A percentile compares a stretch with the other conserved stretches of the same genome.
Conservation (phyloP, 306 rosid species). For the Comarum palustre region DNA sequence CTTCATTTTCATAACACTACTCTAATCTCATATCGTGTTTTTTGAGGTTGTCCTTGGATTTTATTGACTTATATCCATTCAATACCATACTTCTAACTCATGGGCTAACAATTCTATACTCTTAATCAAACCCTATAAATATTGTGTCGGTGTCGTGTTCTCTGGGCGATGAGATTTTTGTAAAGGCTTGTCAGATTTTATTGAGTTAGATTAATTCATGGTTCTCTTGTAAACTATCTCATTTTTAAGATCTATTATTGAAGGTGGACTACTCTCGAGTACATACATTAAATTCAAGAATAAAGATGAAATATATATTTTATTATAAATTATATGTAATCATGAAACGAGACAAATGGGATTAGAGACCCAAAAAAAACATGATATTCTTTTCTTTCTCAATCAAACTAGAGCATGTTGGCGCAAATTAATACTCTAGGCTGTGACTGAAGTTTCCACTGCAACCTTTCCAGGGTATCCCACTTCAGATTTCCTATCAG, state of each 20-base stretch:
- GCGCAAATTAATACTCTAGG: conserved; percentile 33
- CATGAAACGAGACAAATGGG: conserved; percentile 6
- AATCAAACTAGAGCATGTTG: background rate
- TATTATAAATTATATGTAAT: conserved; percentile 2
- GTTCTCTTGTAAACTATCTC: background rate
- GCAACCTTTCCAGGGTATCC: conserved; percentile 60
- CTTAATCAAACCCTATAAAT: background rate
- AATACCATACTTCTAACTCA: background rate
- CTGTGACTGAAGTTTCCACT: conserved; percentile 86
- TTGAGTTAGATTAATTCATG: background rate
- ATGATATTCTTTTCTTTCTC: background rate
- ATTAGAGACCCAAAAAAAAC: background rate
- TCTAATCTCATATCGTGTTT: background rate
- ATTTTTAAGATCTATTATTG: background rate
- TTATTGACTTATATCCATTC: too few relatives aligned
- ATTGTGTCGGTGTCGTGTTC: background rate
- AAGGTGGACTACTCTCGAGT: background rate
- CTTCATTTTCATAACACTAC: background rate
- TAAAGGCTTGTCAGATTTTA: background rate
- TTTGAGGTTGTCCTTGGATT: too few relatives aligned
- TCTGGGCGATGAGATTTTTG: background rate
- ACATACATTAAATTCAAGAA: background rate
- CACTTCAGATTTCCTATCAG: conserved; percentile 60
- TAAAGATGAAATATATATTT: background rate
- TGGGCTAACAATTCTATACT: background rate